Evolutionary conservation across 495 filamentous ascomycete genomes (phyloP), one percentile per base, ranked within the genome.

Genomic region (Sphaerosporella brunnea): DNA sequence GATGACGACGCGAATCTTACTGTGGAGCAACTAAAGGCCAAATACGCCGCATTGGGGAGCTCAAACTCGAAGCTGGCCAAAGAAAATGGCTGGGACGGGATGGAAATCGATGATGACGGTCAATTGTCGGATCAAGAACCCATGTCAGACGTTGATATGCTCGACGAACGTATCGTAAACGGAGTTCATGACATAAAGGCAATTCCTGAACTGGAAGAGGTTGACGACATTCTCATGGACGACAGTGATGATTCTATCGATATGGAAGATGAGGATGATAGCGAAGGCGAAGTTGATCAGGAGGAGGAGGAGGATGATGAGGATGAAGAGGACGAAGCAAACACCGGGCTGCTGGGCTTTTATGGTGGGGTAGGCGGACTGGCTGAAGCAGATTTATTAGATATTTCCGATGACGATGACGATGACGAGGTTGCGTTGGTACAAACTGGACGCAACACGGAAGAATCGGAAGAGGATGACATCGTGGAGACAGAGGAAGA

Each of bases 191-290:
- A 63, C 26, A 61, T 59, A 32, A 42, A 54, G 2, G 56, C 53
- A 7, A 45, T 62, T 3, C 56, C 68, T 26, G 64, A 73, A 47
- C 49, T 74, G 3, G 82, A 84, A 20, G 77, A 87, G 48, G 73
- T 80, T 38, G 78, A 80, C 56, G 68, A 72, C 19, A 66, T 72
- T 23, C 64, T 84, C 32, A 64, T 79, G 56, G 79, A 83, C 49
- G 80, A 82, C 47, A 82, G 74, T 34, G 84, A 90, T 54, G 80
- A 81, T 51, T 90, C 83, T 8, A 78, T 82, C 4, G 82, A 88
- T 50, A 93, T 94, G 87, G 79, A 86, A 53, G 80, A 86, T 13
- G 73, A 72, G 4, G 68, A 67, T 23, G 66, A 64, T 13, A 55
- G 46, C 18, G 61, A 64, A 8, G n/a, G n/a, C n/a, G n/a, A n/a